These are phyloP conservation scores for Sporisorium graminicola DNA, from an alignment of 1,284 basidiomycete species.

Conservation along the genomic window DNA sequence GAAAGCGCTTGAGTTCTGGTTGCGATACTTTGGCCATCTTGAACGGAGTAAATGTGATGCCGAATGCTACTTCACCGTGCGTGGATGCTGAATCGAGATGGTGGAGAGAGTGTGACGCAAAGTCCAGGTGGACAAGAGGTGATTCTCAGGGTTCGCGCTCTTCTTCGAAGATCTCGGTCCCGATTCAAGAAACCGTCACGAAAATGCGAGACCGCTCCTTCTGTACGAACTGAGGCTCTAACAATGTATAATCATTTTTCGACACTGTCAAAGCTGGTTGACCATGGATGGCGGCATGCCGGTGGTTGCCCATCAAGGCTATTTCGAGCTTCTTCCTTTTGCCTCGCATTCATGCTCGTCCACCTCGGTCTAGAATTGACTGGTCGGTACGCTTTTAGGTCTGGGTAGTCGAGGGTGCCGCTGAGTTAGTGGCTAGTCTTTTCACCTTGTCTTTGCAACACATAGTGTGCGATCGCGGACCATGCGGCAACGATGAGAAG, in stretches of 20 bases:
- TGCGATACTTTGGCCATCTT: slow-evolving; percentile 67
- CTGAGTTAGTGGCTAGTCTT: no score
- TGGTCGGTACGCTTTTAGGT: background rate
- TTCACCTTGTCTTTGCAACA: no score
- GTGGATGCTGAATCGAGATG: background rate
- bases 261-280: background rate
- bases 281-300: background rate
- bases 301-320: background rate
- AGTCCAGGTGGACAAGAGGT: background rate
- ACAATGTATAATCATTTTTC: no score
- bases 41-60: background rate
- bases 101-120: background rate
- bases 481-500: background rate
- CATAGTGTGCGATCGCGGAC: background rate
- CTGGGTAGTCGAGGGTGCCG: background rate
- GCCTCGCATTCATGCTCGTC: background rate
- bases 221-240: no score
- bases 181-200: no score
- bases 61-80: background rate
- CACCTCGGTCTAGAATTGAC: background rate
- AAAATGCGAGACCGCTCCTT: no score
- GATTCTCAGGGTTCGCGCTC: slow-evolving; percentile 4
- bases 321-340: background rate
- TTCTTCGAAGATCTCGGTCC: slow-evolving; percentile 18
- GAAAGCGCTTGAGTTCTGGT: slow-evolving; percentile 76